These are phyloP conservation scores for Talaromyces albobiverticillius DNA, from an alignment of 2,329 filamentous ascomycete genomes.

Conservation along the genomic window DNA sequence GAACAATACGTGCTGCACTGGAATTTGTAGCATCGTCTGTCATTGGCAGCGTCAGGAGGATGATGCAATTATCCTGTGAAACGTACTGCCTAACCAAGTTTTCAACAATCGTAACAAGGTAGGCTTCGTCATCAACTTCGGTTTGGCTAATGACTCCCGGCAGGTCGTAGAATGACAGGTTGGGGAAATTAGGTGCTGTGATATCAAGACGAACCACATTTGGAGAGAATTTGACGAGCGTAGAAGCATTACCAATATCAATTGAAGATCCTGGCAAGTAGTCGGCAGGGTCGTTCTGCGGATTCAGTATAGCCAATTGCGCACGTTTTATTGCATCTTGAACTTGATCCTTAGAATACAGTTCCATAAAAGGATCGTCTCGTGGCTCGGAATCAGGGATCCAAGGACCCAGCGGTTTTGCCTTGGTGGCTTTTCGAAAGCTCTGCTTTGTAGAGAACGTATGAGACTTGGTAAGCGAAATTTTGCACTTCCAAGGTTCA, in stretches of 20 bases:
- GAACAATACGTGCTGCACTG: constrained; percentile 64
- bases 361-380: constrained; percentile 59
- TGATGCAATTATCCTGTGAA: constrained; percentile 64
- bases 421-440: constrained; percentile 49
- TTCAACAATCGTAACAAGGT: constrained; percentile 68
- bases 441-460: constrained; percentile 40
- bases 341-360: constrained; percentile 61
- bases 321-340: constrained; percentile 69
- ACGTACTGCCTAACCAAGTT: constrained; percentile 71
- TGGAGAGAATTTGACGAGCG: constrained; percentile 69
- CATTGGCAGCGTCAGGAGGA: constrained; percentile 75
- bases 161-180: constrained; percentile 79
- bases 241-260: constrained; percentile 26
- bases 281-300: constrained; percentile 48
- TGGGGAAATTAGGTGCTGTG: constrained; percentile 65
- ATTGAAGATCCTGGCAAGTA: constrained; percentile 54
- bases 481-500: constrained; percentile 61
- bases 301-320: constrained; percentile 74
- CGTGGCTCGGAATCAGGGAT: constrained; percentile 43
- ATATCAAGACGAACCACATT: constrained; percentile 79
- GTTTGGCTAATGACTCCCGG: constrained; percentile 77
- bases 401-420: constrained; percentile 66
- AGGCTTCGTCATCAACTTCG: constrained; percentile 61
- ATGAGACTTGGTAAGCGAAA: constrained; percentile 67
- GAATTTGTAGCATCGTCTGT: constrained; percentile 75